Base-by-base conservation (phyloP, 2,329 filamentous ascomycete genomes). In the Truncatella angustata region DNA sequence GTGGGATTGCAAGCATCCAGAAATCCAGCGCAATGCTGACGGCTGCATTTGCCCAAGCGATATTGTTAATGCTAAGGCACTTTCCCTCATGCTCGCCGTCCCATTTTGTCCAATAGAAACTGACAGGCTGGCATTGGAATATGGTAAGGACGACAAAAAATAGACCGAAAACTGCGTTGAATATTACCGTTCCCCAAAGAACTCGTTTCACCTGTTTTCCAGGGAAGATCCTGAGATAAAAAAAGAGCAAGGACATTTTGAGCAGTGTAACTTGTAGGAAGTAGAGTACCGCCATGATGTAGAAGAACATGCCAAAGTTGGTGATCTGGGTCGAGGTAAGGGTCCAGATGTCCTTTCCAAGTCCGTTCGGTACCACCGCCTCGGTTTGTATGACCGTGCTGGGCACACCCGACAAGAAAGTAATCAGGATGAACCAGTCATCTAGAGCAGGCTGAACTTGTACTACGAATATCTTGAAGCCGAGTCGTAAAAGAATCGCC, bases 201-300 rank as follows among this genome's bases (percentile, higher is more conserved):
- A 70, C 16, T 6, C 60, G 57, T 4, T 63, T 60, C 18, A 71
- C 66, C 0, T 35, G 53, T 5, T 46, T 55, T 0, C 61, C 60
- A 0, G 71, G 69, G 35, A 76, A 76, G 42, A 76, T 71, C 16
- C 68, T 63, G 14, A 73, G 61, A 50, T 74, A 76, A 54, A 77
- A 73, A 51, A 70, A 65, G 5, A 75, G 56, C 10, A 77, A 58
- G 1, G 73, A 71, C 21, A 73, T 58, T 56, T 75, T 75, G 36
- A 72, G 63, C 4, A 73, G 56, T 10, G 66, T 65, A 48, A 72
- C 63, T 28, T 69, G 63, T 0, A 65, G 26, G 55, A 75, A 68
- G 57, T 75, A 76, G 18, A 74, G 60, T 0, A 71, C 60, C 36
- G 72, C 67, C 3, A 69, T 56, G 5, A 68, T 21, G 55, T 63